These are phyloP conservation scores for Hibiscus syriacus DNA, from an alignment of 345 rosid species.

Conservation along the genomic window DNA sequence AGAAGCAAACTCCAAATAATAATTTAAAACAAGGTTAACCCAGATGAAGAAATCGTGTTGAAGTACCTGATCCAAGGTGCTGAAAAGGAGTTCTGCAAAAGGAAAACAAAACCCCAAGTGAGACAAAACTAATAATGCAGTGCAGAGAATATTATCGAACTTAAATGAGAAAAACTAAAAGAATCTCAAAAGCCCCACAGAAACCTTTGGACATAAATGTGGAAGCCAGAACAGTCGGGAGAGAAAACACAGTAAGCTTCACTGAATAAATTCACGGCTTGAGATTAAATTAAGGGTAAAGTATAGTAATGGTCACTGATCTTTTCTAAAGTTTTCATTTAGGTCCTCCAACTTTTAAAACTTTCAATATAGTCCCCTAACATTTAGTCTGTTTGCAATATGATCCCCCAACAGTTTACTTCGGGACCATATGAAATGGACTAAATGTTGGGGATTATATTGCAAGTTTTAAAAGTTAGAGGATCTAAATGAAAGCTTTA, in stretches of 20 bases:
- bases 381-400: too few relatives aligned
- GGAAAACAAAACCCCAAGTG: neutral
- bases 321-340: too few relatives aligned
- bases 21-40: neutral
- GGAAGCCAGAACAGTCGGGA: slow-evolving; percentile 8
- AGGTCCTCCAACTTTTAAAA: too few relatives aligned
- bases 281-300: neutral
- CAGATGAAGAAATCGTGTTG: slow-evolving; percentile 16
- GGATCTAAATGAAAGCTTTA: too few relatives aligned
- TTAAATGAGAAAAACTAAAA: slow-evolving; percentile 6
- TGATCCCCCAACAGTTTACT: too few relatives aligned
- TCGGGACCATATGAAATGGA: too few relatives aligned
- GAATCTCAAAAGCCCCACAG: slow-evolving; percentile 13
- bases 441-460: too few relatives aligned
- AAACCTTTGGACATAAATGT: neutral
- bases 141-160: too few relatives aligned
- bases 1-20: neutral
- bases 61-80: slow-evolving; percentile 48
- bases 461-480: too few relatives aligned
- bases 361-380: too few relatives aligned
- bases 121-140: neutral
- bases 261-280: slow-evolving; percentile 7
- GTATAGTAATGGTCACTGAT: too few relatives aligned
- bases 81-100: too few relatives aligned
- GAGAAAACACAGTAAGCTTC: slow-evolving; percentile 2